These are phyloP conservation scores for Phytopythium helicoides DNA, from an alignment of 352 stramenopile genomes.

Conservation along the genomic window DNA sequence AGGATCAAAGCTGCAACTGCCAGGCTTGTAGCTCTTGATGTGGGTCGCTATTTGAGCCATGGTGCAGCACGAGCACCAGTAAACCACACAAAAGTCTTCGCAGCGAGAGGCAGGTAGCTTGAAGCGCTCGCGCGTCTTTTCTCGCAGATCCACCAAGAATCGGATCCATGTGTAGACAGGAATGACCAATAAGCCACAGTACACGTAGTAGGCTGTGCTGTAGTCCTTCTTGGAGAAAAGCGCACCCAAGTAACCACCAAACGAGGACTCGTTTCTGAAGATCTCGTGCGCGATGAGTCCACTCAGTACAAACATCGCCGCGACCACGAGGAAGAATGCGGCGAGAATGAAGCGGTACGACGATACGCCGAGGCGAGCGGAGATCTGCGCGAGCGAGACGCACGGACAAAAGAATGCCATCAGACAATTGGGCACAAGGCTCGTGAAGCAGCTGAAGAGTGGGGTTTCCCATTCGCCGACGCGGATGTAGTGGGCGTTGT, in stretches of 20 bases:
- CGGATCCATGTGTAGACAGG: too few relatives aligned
- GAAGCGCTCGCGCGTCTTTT: too few relatives aligned
- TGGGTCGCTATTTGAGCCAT: too few relatives aligned
- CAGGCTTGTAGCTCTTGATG: too few relatives aligned
- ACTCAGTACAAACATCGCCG: slow-evolving; percentile 17
- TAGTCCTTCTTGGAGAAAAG: background rate
- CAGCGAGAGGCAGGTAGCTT: too few relatives aligned
- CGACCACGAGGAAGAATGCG: slow-evolving; percentile 18
- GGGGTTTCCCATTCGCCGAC: slow-evolving; percentile 33
- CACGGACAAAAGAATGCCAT: slow-evolving; percentile 46
- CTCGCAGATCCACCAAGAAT: too few relatives aligned
- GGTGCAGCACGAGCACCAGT: too few relatives aligned
- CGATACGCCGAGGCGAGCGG: slow-evolving; percentile 28
- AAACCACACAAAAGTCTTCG: too few relatives aligned
- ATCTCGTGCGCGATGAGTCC: slow-evolving; percentile 13
- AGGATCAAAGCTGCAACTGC: too few relatives aligned
- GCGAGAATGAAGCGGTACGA: slow-evolving; percentile 25
- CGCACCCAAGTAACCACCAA: slow-evolving; percentile 12
- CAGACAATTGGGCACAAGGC: slow-evolving; percentile 42
- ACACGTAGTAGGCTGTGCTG: slow-evolving; percentile 10
- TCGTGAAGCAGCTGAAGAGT: slow-evolving; percentile 38
- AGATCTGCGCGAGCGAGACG: slow-evolving; percentile 50
- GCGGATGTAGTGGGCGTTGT: slow-evolving; percentile 14
- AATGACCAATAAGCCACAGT: too few relatives aligned
- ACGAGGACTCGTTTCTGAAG: background rate